Conservation (phyloP, 345 rosid species). For the Cochlearia excelsa region DNA sequence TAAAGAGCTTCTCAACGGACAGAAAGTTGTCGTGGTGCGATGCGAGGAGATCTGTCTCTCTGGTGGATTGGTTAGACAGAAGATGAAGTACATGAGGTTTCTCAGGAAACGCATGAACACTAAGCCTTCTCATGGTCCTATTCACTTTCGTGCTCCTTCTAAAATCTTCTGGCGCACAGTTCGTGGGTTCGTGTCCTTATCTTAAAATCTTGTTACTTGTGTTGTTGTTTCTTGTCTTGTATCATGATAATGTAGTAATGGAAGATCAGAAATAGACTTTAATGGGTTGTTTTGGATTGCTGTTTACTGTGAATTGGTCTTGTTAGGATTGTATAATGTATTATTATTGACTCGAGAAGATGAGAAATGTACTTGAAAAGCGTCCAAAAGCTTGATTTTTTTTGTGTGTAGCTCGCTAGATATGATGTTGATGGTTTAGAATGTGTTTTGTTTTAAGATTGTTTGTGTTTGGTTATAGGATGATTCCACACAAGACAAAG, state of each 20-base stretch:
- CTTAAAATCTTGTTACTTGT: not conserved
- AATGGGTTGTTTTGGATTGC: not conserved
- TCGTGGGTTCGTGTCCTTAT: conserved; percentile 50
- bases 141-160: conserved; percentile 85
- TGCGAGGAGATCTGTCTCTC: conserved; percentile 91
- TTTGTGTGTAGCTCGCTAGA: not conserved
- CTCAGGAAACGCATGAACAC: conserved; percentile 93
- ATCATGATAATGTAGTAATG: not conserved
- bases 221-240: not conserved
- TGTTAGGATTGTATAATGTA: not conserved
- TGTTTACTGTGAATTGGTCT: not conserved
- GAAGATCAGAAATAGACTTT: not conserved
- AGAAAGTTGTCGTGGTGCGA: conserved; percentile 69
- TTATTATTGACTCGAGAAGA: not conserved
- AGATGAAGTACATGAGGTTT: conserved; percentile 88
- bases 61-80: conserved; percentile 87
- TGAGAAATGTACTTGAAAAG: not conserved
- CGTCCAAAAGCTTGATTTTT: not conserved
- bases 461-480: conserved; percentile 35
- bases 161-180: conserved; percentile 91
- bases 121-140: conserved; percentile 94
- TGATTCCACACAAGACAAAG: conserved; percentile 91
- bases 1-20: conserved; percentile 81
- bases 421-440: no score
- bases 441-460: no score